Base-by-base conservation (phyloP, 345 rosid genomes). In the Gossypium mustelinum region DNA sequence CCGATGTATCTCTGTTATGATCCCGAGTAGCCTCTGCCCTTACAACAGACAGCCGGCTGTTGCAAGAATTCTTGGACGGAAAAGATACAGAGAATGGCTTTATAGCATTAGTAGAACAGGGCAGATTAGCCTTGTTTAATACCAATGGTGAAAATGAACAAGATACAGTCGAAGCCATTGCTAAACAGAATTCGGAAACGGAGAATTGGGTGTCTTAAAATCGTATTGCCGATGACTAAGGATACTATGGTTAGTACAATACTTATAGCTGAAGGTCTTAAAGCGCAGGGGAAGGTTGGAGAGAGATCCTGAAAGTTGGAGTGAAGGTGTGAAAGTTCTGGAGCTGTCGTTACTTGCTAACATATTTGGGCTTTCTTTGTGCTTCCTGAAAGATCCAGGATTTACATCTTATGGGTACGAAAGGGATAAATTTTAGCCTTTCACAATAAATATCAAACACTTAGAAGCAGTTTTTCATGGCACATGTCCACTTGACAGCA, bases 121-220 rank as follows among this genome's bases (percentile, higher is more conserved):
- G 48, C 0, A 27, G 43, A 27, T 17, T 66, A 22, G 17, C 17
- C 50, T 72, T 77, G 74, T 68, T 68, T 2, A 70, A 66, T 2
- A 79, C 24, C 70, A 69, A 57, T 25, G 77, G 84, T 3, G 85
- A 76, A 20, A 75, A 71, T 22, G 86, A 75, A 10, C 69, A 73
- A 55, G 84, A 75, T 52, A 86, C 11, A 20, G 85, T 75, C 5
- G 87, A 79, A 75, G 89, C 85, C 91, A 87, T 78, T 65, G 73
- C 12, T 8, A 1, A 11, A 58, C 12, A 25, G 51, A 55, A 25
- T 43, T 29, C 0, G 25, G 7, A 2, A 56, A 22, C 16, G 0
- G 10, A 12, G 2, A 60, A n/a, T 11, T 0, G 24, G 55, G 63
- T n/a, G 18, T 16, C 45, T 51, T n/a, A 14, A 51, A 16, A 3